Conservation (phyloP, 352 stramenopile species). For the Globisporangium emineosum region DNA sequence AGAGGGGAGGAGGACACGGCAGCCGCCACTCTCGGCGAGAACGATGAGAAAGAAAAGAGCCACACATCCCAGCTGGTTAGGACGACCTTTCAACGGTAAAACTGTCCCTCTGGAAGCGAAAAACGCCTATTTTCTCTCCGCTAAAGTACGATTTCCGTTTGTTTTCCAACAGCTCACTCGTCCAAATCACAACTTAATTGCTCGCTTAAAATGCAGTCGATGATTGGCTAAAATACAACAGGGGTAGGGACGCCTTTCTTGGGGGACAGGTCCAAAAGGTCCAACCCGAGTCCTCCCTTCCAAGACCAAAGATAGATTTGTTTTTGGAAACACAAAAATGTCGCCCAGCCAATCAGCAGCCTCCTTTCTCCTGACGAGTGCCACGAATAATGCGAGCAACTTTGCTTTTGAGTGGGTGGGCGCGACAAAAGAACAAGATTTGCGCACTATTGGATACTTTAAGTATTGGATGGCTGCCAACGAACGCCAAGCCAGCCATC, state of each 20-base stretch:
- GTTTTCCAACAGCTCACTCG: not conserved
- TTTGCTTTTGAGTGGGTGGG: too few species aligned
- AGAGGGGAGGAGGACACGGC: slow-evolving; percentile 10
- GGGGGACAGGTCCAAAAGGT: too few species aligned
- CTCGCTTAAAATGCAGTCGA: not conserved
- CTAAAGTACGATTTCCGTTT: not conserved
- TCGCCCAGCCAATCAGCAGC: not conserved
- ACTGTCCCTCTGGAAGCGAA: slow-evolving; percentile 2
- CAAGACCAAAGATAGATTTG: slow-evolving; percentile 10
- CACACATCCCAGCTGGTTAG: not conserved
- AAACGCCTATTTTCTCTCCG: not conserved
- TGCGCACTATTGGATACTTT: too few species aligned
- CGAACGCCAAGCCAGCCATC: too few species aligned
- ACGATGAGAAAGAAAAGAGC: not conserved
- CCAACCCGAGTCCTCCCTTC: slow-evolving; percentile 9
- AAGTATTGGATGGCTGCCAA: too few species aligned
- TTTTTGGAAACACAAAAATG: not conserved
- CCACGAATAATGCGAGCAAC: too few species aligned
- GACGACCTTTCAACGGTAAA: not conserved
- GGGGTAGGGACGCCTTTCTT: too few species aligned
- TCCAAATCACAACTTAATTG: not conserved
- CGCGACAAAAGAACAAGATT: too few species aligned
- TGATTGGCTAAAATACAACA: not conserved
- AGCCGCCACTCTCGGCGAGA: not conserved
- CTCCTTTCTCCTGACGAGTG: not conserved